Base-by-base conservation (phyloP, 106 monocot genomes). In the Allium cepa region DNA sequence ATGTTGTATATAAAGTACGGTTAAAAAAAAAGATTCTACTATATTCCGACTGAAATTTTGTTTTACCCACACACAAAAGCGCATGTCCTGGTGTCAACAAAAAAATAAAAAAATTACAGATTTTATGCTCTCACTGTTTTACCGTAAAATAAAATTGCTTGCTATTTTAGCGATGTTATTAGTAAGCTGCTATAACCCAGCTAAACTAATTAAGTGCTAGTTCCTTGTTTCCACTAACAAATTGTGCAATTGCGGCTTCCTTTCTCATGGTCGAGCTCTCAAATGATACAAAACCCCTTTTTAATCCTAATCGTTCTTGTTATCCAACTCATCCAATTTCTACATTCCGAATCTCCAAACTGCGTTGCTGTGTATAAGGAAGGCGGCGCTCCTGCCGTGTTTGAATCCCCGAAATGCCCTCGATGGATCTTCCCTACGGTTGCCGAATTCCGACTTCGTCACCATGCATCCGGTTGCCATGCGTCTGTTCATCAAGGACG, bases 321-420 rank as follows among this genome's bases (percentile, higher is more conserved):
- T 62, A 70, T 60, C 46, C 53, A 50, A 51, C 45, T 48, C 53
- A 9, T 22, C 14, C 61, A 49, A 58, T 59, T 56, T 10, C 56
- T 73, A 60, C n/a, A 22, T 70, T 57, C 72, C 22, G 92, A 92
- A 55, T 80, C 92, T 48, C 82, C 65, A 9, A 76, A 69, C n/a
- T 92, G 92, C 82, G 51, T 92, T 63, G 73, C 85, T 18, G 82
- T 88, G 36, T 92, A 92, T 80, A 63, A 56, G 58, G 85, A 88
- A 49, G 92, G 92, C 48, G 92, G 92, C 46, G 88, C 92, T 13
- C 88, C 88, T 7, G 88, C 92, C 46, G 92, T 92, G 12, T 83
- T 88, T 83, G 78, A 59, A 49, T 92, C 92, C 50, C 80, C 88
- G 13, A 76, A 80, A 26, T 92, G 92, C 74, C 88, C 92, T 22